A percentile compares a stretch with the other conserved stretches of the same genome.
Evolutionary conservation across 345 rosid species (phyloP).

Genomic region (Gynandropsis gynandra): DNA sequence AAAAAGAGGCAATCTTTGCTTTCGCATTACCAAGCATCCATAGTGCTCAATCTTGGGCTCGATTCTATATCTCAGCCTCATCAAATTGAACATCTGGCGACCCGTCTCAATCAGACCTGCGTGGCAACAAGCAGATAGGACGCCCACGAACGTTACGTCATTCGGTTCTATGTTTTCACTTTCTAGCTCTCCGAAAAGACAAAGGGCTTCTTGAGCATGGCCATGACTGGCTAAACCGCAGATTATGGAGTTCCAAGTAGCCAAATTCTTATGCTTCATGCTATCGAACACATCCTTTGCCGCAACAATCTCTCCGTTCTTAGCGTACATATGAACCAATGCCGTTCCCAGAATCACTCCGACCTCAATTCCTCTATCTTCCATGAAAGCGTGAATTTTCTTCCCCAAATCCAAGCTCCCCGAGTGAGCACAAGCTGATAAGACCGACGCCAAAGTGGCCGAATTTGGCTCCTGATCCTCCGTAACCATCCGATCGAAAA

Average conservation of each 20-base stretch:
- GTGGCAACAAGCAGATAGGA: slow-evolving; percentile 25
- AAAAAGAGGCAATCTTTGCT: no score
- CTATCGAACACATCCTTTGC: slow-evolving; percentile 21
- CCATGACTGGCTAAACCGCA: slow-evolving; percentile 23
- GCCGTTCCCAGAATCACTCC: slow-evolving; percentile 27
- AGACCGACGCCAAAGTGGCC: slow-evolving; percentile 24
- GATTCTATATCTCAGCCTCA: slow-evolving; percentile 19
- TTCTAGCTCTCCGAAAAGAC: slow-evolving; percentile 18
- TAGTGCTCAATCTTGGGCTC: slow-evolving; percentile 29
- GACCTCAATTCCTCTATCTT: slow-evolving; percentile 15
- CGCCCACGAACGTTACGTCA: slow-evolving; percentile 27
- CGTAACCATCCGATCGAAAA: slow-evolving; percentile 24
- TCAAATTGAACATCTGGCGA: slow-evolving; percentile 16
- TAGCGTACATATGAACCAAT: slow-evolving; percentile 27
- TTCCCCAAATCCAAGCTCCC: slow-evolving; percentile 25
- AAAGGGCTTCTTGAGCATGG: slow-evolving; percentile 21
- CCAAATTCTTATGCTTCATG: slow-evolving; percentile 22
- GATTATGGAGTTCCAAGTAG: slow-evolving; percentile 27
- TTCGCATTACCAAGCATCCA: slow-evolving; percentile 18
- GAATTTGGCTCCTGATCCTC: slow-evolving; percentile 24
- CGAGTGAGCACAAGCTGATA: slow-evolving; percentile 25
- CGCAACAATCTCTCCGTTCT: slow-evolving; percentile 16
- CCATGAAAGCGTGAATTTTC: slow-evolving; percentile 14
- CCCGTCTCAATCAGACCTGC: slow-evolving; percentile 21
- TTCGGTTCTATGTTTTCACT: slow-evolving; percentile 20